phyloP scores from a whole-genome alignment of 2,329 filamentous ascomycete species.

The Cercospora sp. region DNA sequence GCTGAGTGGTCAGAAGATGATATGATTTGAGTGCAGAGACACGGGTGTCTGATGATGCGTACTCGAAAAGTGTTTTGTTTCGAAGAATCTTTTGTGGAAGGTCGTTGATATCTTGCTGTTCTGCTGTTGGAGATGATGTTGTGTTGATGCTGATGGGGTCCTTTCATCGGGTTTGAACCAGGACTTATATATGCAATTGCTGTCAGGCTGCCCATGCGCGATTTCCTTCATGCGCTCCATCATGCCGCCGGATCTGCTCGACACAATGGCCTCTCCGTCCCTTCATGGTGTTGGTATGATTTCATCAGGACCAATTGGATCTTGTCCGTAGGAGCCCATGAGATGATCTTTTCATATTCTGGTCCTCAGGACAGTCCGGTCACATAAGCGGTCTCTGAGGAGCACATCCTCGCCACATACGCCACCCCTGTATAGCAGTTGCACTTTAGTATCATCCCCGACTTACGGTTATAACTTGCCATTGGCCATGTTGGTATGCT shows the following conservation, averaged over 20 bases:
- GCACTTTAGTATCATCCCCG: neutral
- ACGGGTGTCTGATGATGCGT: neutral
- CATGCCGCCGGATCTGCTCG: neutral
- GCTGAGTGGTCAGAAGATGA: neutral
- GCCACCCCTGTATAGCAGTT: neutral
- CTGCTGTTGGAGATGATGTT: neutral
- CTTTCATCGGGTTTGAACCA: neutral
- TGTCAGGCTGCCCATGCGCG: neutral
- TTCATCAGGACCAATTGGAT: neutral
- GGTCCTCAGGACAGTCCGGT: neutral
- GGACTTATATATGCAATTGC: neutral
- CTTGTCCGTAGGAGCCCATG: no score
- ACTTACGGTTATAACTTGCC: neutral
- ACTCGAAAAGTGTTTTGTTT: neutral
- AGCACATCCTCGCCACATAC: neutral
- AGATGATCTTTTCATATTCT: neutral
- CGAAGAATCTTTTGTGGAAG: neutral
- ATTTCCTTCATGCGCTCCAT: neutral
- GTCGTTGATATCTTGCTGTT: neutral
- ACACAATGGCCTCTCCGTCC: neutral
- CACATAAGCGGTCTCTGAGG: neutral
- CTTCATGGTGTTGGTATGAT: neutral
- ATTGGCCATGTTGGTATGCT: neutral
- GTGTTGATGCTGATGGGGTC: neutral
- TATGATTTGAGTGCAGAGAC: neutral